phyloP scores from a whole-genome alignment of 2,329 filamentous ascomycete species.

The Ophiobolus disseminans region DNA sequence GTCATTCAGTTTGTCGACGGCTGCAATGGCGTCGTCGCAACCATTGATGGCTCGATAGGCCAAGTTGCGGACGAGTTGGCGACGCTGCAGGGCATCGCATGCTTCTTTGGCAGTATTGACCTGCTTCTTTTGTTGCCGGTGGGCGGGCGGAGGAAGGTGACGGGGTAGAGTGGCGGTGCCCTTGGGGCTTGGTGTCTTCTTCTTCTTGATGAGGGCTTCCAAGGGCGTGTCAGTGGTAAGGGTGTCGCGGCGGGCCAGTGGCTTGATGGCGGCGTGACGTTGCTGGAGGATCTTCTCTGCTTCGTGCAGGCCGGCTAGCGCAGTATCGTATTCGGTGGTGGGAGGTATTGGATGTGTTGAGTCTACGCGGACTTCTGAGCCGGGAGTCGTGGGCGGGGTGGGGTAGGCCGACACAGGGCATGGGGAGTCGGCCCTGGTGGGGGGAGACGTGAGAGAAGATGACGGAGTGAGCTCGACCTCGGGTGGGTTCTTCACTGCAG shows the following conservation, averaged over 20 bases:
- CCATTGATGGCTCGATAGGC: slow-evolving; percentile 6
- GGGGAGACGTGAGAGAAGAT: neutral
- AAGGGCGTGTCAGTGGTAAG: neutral
- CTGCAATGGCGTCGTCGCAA: slow-evolving; percentile 6
- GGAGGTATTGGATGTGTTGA: neutral
- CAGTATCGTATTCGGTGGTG: neutral
- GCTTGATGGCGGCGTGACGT: slow-evolving; percentile 10
- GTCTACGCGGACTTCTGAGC: neutral
- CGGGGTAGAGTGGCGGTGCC: neutral
- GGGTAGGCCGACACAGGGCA: neutral
- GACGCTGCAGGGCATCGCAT: slow-evolving; percentile 6
- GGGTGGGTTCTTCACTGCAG: neutral
- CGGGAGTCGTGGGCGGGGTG: neutral
- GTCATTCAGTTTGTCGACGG: slow-evolving; percentile 10
- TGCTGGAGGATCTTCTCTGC: slow-evolving; percentile 11
- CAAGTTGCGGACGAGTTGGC: slow-evolving; percentile 6
- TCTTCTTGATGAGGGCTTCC: neutral
- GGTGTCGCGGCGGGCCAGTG: neutral
- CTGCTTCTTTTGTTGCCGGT: neutral
- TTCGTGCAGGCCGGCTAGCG: slow-evolving; percentile 1
- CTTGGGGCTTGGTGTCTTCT: neutral
- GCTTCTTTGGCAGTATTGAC: slow-evolving; percentile 3
- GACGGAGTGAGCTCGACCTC: neutral
- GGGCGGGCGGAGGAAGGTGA: neutral
- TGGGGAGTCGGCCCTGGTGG: slow-evolving; percentile 1